Evolutionary conservation across 495 filamentous ascomycete genomes (phyloP).

Genomic region (Neurospora sp.): DNA sequence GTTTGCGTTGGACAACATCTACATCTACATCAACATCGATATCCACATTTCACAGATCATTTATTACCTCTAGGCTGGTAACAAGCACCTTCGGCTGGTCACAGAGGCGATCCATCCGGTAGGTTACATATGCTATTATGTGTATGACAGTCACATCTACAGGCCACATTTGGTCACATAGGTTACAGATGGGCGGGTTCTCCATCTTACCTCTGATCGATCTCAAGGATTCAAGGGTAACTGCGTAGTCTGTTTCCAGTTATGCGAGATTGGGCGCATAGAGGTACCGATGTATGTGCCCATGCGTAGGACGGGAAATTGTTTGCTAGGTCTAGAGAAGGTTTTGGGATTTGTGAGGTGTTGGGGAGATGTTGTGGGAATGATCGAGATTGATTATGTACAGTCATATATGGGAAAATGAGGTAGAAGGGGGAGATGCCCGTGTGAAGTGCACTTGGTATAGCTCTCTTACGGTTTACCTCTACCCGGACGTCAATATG

Average conservation of each 20-base stretch:
- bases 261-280: not conserved
- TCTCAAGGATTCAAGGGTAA: not conserved
- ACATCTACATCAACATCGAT: too few species aligned
- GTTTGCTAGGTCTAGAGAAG: not conserved
- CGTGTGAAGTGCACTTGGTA: too few species aligned
- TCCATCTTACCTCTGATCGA: not conserved
- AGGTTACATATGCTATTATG: not conserved
- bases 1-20: not conserved
- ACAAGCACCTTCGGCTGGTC: too few species aligned
- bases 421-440: not conserved
- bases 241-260: not conserved
- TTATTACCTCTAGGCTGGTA: too few species aligned
- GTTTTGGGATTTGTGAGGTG: too few species aligned
- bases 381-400: not conserved
- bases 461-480: too few species aligned
- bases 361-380: too few species aligned
- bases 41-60: not conserved
- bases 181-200: not conserved
- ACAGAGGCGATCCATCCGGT: not conserved
- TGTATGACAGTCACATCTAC: not conserved
- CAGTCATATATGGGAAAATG: not conserved
- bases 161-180: not conserved
- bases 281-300: not conserved
- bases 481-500: too few species aligned
- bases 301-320: not conserved